A percentile compares a stretch with the other conserved stretches of the same genome.
Evolutionary conservation across 2,329 filamentous ascomycete genomes (phyloP).

Genomic region (Verticillium longisporum): DNA sequence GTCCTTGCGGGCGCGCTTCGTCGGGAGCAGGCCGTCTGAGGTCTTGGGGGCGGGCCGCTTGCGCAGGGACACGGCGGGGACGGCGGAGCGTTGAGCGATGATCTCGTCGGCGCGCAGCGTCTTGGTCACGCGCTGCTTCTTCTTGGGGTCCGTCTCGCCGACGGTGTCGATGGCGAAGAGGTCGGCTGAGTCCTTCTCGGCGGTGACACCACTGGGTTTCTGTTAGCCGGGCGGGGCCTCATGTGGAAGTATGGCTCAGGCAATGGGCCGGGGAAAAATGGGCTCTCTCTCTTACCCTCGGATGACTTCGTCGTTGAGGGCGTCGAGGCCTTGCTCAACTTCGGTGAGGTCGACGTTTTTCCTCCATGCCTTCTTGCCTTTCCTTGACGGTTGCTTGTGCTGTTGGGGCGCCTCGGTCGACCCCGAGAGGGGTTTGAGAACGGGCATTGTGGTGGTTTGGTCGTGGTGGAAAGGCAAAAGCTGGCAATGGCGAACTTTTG

Average conservation of each 20-base stretch:
- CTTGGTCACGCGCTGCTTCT: constrained; percentile 65
- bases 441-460: constrained; percentile 42
- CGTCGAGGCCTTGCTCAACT: constrained; percentile 73
- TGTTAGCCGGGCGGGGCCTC: not conserved
- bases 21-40: constrained; percentile 64
- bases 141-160: constrained; percentile 60
- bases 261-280: not conserved
- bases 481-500: not conserved
- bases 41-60: constrained; percentile 66
- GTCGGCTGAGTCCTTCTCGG: constrained; percentile 74
- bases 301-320: constrained; percentile 84
- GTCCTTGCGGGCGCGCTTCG: constrained; percentile 70
- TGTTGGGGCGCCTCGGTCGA: constrained; percentile 64
- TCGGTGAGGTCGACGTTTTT: constrained; percentile 95
- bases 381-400: constrained; percentile 82
- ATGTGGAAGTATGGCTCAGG: constrained; percentile 8
- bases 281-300: constrained; percentile 57
- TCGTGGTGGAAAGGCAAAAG: too few species aligned
- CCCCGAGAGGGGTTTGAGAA: constrained; percentile 39
- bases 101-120: constrained; percentile 87
- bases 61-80: constrained; percentile 70
- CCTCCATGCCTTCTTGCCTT: constrained; percentile 97
- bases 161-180: constrained; percentile 78
- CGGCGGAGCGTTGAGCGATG: constrained; percentile 72
- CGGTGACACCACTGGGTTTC: constrained; percentile 65